Base-by-base conservation (phyloP, 2,329 filamentous ascomycete species). In the Pyrenophora seminiperda region DNA sequence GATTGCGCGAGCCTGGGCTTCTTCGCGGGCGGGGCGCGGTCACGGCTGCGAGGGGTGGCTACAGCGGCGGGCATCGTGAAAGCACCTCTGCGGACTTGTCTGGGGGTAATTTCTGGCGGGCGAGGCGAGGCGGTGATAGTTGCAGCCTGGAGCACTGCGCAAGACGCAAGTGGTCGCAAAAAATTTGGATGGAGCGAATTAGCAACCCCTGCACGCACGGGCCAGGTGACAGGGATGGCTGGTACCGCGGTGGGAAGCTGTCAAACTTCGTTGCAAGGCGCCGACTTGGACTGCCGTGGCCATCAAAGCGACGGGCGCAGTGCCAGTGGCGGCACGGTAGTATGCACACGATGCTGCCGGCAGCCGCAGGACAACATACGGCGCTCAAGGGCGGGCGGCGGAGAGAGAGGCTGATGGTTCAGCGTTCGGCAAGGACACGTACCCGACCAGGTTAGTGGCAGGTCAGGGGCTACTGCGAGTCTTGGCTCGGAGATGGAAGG, bases 1-100 rank as follows among this genome's bases (percentile, higher is more conserved):
- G 64, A 46, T 47, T 70, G 70, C 33, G 68, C 63, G 42, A 72
- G 63, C 61, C 67, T 71, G 29, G 70, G 46, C 54, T 73, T 73
- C 60, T 74, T 74, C 37, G 69, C 63, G 43, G 70, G 70, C 48
- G 70, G 71, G 19, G 59, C 64, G 19, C 62, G 50, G 50, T 68
- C 66, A 59, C 65, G 65, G 49, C 29, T 47, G 41, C 61, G 58
- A 27, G 62, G 41, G 18, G 44, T 56, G 40, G 68, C 59, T 44
- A 71, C 62, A 15, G 67, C 59, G 50, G 71, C 68, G 22, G 69
- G 67, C 70, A 74, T 74, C 13, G 27, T 41, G 24, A 5, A 37
- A n/a, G 6, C n/a, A 19, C 32, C 11, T 20, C 5, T 11, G 14
- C 14, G 13, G 33, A 24, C 5, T 24, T 11, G 3, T 5, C 30